These are phyloP conservation scores for Trypanosoma vivax DNA, from an alignment of 208 protist genomes.

Conservation along the genomic window DNA sequence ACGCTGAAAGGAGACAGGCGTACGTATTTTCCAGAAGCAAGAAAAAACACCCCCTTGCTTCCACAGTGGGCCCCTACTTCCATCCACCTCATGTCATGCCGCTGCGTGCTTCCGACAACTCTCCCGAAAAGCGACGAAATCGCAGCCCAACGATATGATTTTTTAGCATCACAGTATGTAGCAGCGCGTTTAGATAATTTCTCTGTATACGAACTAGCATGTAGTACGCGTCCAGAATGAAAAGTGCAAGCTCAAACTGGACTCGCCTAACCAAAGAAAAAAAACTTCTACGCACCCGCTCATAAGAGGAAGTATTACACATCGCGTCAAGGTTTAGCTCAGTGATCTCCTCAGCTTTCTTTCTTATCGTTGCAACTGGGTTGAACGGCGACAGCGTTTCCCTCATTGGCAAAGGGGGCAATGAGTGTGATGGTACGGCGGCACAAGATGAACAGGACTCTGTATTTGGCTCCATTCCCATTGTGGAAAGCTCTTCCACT, in stretches of 20 bases:
- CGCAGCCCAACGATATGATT: too few relatives aligned
- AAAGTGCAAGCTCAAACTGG: slow-evolving; percentile 33
- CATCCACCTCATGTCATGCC: too few relatives aligned
- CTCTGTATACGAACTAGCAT: slow-evolving; percentile 34
- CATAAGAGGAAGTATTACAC: not conserved
- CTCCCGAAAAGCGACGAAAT: too few relatives aligned
- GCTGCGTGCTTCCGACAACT: too few relatives aligned
- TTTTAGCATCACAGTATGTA: too few relatives aligned
- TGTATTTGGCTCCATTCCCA: too few relatives aligned
- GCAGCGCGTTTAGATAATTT: slow-evolving; percentile 9
- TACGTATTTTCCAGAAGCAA: too few relatives aligned
- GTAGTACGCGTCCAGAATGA: slow-evolving; percentile 28
- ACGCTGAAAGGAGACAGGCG: too few relatives aligned
- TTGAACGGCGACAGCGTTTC: slow-evolving; percentile 38
- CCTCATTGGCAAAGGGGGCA: not conserved
- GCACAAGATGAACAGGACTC: too few relatives aligned
- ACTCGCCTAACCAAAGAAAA: slow-evolving; percentile 25
- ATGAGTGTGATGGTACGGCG: not conserved
- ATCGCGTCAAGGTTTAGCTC: slow-evolving; percentile 1
- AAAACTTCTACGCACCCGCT: not conserved
- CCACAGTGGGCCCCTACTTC: too few relatives aligned
- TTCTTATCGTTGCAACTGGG: slow-evolving; percentile 18
- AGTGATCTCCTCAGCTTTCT: slow-evolving; percentile 29
- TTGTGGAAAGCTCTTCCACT: slow-evolving; percentile 13
- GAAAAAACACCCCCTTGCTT: too few relatives aligned